Percentiles rank a stretch among this genome's conserved stretches.
Conservation (phyloP, 2,329 filamentous ascomycete species). For the Exophiala aquamarina region DNA sequence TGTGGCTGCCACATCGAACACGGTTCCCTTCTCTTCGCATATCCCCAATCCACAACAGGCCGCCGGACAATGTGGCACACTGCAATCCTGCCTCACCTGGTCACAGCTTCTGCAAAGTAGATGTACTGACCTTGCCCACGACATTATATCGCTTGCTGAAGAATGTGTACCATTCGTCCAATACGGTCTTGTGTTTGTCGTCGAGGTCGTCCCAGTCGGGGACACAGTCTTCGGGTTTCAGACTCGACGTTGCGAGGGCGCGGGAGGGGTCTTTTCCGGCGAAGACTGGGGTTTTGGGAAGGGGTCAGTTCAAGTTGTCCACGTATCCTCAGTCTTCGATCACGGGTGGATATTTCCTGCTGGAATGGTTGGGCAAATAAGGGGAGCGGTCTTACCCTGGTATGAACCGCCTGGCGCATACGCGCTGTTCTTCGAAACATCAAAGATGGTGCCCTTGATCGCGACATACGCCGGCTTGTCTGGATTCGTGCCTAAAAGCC, state of each 20-base stretch:
- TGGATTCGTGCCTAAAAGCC: constrained; percentile 37
- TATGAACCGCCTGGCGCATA: constrained; percentile 84
- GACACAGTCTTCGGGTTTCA: constrained; percentile 78
- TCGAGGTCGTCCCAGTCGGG: constrained; percentile 80
- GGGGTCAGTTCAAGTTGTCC: background rate
- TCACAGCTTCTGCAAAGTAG: constrained; percentile 15
- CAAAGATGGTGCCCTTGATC: constrained; percentile 88
- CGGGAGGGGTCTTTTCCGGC: constrained; percentile 94
- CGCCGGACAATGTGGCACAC: too few relatives aligned
- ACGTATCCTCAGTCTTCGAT: background rate
- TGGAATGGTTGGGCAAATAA: background rate
- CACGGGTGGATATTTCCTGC: background rate
- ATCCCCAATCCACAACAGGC: too few relatives aligned
- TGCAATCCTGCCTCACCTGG: too few relatives aligned
- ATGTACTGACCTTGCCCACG: constrained; percentile 43
- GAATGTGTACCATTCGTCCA: constrained; percentile 93
- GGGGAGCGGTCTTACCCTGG: constrained; percentile 61
- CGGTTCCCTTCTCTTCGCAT: too few relatives aligned
- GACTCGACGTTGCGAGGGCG: constrained; percentile 80
- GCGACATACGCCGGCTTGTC: constrained; percentile 58
- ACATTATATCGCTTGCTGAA: constrained; percentile 97
- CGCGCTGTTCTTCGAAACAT: constrained; percentile 84
- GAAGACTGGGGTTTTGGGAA: constrained; percentile 65
- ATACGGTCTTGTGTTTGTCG: constrained; percentile 79
- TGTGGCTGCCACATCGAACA: too few relatives aligned